These are phyloP conservation scores for Neurospora sp. DNA, from an alignment of 2,329 filamentous ascomycete species.

Conservation along the genomic window DNA sequence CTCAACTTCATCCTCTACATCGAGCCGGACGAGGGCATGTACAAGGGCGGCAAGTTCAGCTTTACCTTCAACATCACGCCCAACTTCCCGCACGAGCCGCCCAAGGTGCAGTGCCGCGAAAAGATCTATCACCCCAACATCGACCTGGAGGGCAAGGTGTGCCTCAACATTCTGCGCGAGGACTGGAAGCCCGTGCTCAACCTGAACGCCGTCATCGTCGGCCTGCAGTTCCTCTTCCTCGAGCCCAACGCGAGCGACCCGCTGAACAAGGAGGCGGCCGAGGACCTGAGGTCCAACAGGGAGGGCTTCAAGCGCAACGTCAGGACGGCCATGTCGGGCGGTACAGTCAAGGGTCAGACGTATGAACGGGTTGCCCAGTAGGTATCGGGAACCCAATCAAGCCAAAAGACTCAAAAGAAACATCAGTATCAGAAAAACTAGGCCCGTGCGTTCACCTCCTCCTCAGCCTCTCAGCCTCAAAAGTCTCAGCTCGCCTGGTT, in stretches of 20 bases:
- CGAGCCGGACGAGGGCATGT: conserved; percentile 77
- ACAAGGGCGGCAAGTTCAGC: conserved; percentile 77
- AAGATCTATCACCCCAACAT: conserved; percentile 99
- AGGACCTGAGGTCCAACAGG: conserved; percentile 76
- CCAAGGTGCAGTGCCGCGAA: conserved; percentile 92
- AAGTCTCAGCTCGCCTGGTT: not conserved
- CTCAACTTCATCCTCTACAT: conserved; percentile 76
- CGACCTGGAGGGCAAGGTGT: conserved; percentile 94
- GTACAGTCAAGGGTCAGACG: conserved; percentile 57
- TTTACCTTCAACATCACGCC: conserved; percentile 91
- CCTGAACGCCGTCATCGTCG: conserved; percentile 91
- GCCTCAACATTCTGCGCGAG: conserved; percentile 91
- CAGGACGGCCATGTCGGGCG: conserved; percentile 71
- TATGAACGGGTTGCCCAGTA: conserved; percentile 61
- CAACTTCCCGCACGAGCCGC: conserved; percentile 93
- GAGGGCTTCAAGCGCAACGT: conserved; percentile 92
- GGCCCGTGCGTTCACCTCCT: not conserved
- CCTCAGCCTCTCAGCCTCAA: not conserved
- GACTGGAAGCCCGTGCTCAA: conserved; percentile 99
- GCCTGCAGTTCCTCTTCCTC: conserved; percentile 93
- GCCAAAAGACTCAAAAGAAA: not conserved
- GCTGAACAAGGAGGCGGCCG: conserved; percentile 96
- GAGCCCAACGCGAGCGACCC: conserved; percentile 96
- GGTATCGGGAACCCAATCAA: conserved; percentile 1
- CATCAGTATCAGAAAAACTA: not conserved